These are phyloP conservation scores for Vanderwaltozyma yarrowii DNA, from an alignment of 805 yeast genomes.

Conservation along the genomic window DNA sequence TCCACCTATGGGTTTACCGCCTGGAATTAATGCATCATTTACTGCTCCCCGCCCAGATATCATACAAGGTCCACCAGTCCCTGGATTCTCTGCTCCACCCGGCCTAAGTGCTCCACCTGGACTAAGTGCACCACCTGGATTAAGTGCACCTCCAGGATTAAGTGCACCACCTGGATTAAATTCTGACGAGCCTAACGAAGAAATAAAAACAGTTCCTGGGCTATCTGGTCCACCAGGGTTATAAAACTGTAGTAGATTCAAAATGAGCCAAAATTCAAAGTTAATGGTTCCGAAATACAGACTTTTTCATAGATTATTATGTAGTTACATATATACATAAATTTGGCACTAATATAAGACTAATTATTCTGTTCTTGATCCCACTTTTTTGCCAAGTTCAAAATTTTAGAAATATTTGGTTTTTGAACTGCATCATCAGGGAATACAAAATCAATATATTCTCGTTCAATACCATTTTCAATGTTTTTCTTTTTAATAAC, in stretches of 20 bases:
- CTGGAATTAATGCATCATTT: background rate
- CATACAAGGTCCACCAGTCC: too few relatives aligned
- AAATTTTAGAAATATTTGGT: slow-evolving; percentile 26
- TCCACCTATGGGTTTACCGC: too few relatives aligned
- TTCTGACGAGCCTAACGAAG: background rate
- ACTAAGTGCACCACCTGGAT: slow-evolving; percentile 6
- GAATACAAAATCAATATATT: slow-evolving; percentile 50
- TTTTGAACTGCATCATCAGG: slow-evolving; percentile 42
- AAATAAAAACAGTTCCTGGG: slow-evolving; percentile 3
- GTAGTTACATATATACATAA: background rate
- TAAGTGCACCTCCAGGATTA: slow-evolving; percentile 13
- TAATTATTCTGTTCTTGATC: slow-evolving; percentile 11
- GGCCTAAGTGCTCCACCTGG: slow-evolving; percentile 8
- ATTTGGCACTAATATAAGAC: too few relatives aligned
- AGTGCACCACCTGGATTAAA: slow-evolving; percentile 15
- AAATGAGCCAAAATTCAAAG: background rate
- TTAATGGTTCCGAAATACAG: too few relatives aligned
- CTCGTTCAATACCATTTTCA: slow-evolving; percentile 40
- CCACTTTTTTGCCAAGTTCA: slow-evolving; percentile 44
- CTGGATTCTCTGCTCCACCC: slow-evolving; percentile 6
- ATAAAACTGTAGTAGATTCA: background rate
- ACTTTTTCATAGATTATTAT: too few relatives aligned
- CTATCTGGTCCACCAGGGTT: slow-evolving; percentile 18
- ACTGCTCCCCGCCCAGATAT: too few relatives aligned
- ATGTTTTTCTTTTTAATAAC: slow-evolving; percentile 29